phyloP scores from a whole-genome alignment of 768 basidiomycete genomes.

The Suillus placidus region DNA sequence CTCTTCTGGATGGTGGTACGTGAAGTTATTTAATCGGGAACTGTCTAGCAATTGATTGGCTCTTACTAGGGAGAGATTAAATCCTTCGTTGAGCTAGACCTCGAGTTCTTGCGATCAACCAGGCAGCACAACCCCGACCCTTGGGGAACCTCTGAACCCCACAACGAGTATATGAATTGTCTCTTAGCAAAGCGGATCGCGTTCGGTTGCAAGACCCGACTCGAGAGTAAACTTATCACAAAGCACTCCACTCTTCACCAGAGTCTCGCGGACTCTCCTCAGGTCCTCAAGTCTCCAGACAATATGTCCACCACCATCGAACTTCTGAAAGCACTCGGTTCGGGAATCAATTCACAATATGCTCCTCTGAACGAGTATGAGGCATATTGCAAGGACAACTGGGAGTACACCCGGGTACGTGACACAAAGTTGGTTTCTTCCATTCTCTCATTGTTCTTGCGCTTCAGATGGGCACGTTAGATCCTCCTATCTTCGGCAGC shows the following conservation, averaged over 20 bases:
- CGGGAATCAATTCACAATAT: not conserved
- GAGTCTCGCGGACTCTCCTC: slow-evolving; percentile 5
- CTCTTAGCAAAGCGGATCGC: not conserved
- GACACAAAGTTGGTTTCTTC: too few relatives aligned
- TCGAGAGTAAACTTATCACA: not conserved
- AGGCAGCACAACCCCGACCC: slow-evolving; percentile 9
- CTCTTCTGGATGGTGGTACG: slow-evolving; percentile 28
- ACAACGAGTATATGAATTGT: slow-evolving; percentile 7
- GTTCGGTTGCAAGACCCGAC: slow-evolving; percentile 7
- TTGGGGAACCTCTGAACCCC: slow-evolving; percentile 12
- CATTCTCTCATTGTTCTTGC: too few relatives aligned
- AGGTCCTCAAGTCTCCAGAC: not conserved
- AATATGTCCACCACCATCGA: slow-evolving; percentile 7
- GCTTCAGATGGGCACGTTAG: too few relatives aligned
- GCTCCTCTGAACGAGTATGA: slow-evolving; percentile 10
- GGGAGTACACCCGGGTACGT: not conserved
- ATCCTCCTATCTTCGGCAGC: not conserved
- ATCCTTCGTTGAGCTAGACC: slow-evolving; percentile 9
- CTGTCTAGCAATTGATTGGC: not conserved
- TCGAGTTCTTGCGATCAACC: slow-evolving; percentile 2
- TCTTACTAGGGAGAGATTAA: slow-evolving; percentile 7
- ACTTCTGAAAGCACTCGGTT: not conserved
- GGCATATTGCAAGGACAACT: slow-evolving; percentile 6
- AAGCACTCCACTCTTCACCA: slow-evolving; percentile 6
- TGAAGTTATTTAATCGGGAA: not conserved